Base-by-base conservation (phyloP, 495 filamentous ascomycete species). In the Talaromyces trachyspermus region DNA sequence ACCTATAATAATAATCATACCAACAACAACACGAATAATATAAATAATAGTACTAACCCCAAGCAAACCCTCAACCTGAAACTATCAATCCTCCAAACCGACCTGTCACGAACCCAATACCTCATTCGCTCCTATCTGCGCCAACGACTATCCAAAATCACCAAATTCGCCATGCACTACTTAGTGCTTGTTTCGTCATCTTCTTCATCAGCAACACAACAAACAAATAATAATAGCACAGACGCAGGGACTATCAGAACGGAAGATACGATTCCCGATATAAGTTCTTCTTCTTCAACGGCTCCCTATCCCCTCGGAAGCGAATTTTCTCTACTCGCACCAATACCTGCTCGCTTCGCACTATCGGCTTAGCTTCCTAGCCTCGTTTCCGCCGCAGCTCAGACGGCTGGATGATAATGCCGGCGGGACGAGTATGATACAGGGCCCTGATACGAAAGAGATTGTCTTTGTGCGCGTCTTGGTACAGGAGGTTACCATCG, bases 71-170 rank as follows among this genome's bases (percentile, higher is more conserved):
- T 86, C 47, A 95, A 94, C 64, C 94, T 98, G 61, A 79, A 76
- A 52, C 83, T 97, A 54, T 94, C 96, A 38, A 84, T 98, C 51
- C 81, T 96, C 47, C 92, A 98, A 71, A 97, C 94, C 20, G 92
- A 98, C 71, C 80, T 97, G 41, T 86, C 95, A 63, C 74, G 92
- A 30, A 91, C 84, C 63, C 95, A 95, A 70, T 97, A 85, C 59
- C 72, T 97, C 27, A 74, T 96, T 27, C 80, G 92, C 48, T 84
- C 81, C n/a, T 83, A 88, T 50, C 72, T 97, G 33, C 77, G 92
- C 39, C 78, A 84, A n/a, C 74, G 92, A 23, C 81, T 98, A 32
- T 76, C 88, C 15, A 98, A 98, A 61, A 59, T 75, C 47, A 64
- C 70, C 36, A 63, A 62, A 49, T 55, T 68, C 54, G 64, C 62